Evolutionary conservation across 1,139 yeast species (phyloP).

Genomic region (Yamadazyma songkhlaensis): DNA sequence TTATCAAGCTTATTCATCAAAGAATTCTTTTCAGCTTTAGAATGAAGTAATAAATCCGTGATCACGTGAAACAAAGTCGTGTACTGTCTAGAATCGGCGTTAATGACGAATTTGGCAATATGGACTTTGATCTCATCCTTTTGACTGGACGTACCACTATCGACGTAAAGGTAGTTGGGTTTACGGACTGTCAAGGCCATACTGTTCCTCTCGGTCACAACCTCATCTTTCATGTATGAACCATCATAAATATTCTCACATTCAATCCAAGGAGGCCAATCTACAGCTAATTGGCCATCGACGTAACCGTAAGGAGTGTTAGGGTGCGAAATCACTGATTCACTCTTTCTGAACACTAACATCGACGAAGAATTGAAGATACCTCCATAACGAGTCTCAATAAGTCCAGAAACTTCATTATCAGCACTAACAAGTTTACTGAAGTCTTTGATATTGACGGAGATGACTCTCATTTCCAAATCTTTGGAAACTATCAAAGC

Average conservation of each 20-base stretch:
- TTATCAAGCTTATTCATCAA: conserved; percentile 62
- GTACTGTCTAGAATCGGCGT: conserved; percentile 75
- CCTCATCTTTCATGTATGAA: conserved; percentile 49
- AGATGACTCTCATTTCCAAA: conserved; percentile 64
- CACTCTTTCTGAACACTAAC: conserved; percentile 57
- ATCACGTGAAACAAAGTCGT: conserved; percentile 61
- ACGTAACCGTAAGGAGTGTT: conserved; percentile 25
- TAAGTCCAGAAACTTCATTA: conserved; percentile 39
- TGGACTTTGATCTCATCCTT: conserved; percentile 46
- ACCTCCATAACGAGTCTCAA: conserved; percentile 74
- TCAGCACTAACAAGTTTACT: conserved; percentile 41
- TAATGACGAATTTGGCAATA: conserved; percentile 65
- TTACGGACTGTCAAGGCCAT: conserved; percentile 59
- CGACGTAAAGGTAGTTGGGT: conserved; percentile 59
- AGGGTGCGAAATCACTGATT: conserved; percentile 18
- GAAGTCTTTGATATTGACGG: conserved; percentile 49
- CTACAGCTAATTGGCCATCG: conserved; percentile 18
- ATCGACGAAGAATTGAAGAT: conserved; percentile 67
- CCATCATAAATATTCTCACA: conserved; percentile 72
- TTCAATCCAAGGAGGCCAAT: conserved; percentile 88
- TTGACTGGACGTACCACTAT: conserved; percentile 16
- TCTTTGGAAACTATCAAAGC: conserved; percentile 64
- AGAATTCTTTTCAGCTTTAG: conserved; percentile 59
- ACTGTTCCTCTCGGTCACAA: conserved; percentile 63
- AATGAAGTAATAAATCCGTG: conserved; percentile 62